Percentiles rank a stretch among this genome's conserved stretches.
phyloP scores from a whole-genome alignment of 768 basidiomycete genomes.

The Gymnopilus junonius region DNA sequence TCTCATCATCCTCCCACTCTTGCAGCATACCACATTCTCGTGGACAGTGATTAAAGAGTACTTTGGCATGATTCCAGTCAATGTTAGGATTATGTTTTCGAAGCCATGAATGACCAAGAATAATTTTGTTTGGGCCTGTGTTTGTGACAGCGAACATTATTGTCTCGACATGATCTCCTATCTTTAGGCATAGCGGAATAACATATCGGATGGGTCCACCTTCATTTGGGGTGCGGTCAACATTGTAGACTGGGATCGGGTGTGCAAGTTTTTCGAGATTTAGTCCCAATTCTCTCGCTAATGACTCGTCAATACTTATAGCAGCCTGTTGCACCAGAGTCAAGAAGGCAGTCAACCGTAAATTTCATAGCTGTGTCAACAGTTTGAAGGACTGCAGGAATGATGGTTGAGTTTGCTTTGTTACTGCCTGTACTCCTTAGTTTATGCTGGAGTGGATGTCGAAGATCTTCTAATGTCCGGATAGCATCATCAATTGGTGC shows the following conservation, averaged over 20 bases:
- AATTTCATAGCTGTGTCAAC: neutral
- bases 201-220: too few relatives aligned
- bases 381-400: neutral
- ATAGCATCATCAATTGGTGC: constrained; percentile 2
- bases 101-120: constrained; percentile 23
- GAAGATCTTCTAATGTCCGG: neutral
- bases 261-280: too few relatives aligned
- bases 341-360: constrained; percentile 2
- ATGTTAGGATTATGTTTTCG: constrained; percentile 23
- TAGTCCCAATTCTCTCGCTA: too few relatives aligned
- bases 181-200: too few relatives aligned
- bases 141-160: too few relatives aligned
- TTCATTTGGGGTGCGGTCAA: too few relatives aligned
- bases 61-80: constrained; percentile 17
- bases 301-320: too few relatives aligned
- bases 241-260: too few relatives aligned
- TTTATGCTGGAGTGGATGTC: neutral
- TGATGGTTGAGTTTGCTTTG: neutral
- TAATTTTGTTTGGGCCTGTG: too few relatives aligned
- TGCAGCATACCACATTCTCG: neutral
- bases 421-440: neutral
- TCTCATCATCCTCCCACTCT: neutral
- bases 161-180: too few relatives aligned
- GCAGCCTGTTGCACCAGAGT: too few relatives aligned
- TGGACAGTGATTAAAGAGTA: constrained; percentile 16